Percentiles rank a stretch among this genome's conserved stretches.
Conservation (phyloP, 345 rosid species). For the Linum lewisii region DNA sequence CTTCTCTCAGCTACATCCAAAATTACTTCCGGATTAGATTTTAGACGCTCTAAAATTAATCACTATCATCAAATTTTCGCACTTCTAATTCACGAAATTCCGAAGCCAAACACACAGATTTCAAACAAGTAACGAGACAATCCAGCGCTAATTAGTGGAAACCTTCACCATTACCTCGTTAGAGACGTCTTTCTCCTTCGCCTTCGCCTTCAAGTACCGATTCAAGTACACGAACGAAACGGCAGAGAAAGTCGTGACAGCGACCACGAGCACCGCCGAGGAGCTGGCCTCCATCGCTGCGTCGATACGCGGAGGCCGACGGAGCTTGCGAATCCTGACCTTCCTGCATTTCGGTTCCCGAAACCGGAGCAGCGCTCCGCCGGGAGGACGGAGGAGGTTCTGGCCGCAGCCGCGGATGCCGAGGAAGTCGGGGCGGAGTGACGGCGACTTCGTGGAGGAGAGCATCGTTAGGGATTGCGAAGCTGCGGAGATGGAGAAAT, state of each 20-base stretch:
- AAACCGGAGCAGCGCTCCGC: constrained; percentile 18
- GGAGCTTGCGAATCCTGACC: constrained; percentile 13
- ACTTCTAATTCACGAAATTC: too few species aligned
- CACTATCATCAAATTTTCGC: background rate
- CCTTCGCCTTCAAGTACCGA: constrained; percentile 4
- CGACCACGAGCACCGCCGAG: constrained; percentile 39
- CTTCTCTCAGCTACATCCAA: background rate
- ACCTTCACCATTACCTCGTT: constrained; percentile 24
- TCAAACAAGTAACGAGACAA: too few species aligned
- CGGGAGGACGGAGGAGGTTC: constrained; percentile 45
- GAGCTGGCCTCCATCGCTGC: constrained; percentile 21
- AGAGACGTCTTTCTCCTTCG: constrained; percentile 19
- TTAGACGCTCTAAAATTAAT: background rate
- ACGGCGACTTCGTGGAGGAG: constrained; percentile 24
- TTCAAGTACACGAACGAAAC: constrained; percentile 44
- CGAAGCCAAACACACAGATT: too few species aligned
- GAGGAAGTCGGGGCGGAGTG: constrained; percentile 37
- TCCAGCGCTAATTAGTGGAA: background rate
- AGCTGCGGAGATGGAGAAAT: constrained; percentile 33
- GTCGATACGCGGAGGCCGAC: constrained; percentile 31
- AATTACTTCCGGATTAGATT: background rate
- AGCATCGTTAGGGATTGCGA: constrained; percentile 26
- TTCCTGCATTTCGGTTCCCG: constrained; percentile 20
- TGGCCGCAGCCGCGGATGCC: constrained; percentile 52
- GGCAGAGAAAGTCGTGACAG: constrained; percentile 54